Conservation (phyloP, 768 basidiomycete genomes). For the Tylopilus subfusipes region DNA sequence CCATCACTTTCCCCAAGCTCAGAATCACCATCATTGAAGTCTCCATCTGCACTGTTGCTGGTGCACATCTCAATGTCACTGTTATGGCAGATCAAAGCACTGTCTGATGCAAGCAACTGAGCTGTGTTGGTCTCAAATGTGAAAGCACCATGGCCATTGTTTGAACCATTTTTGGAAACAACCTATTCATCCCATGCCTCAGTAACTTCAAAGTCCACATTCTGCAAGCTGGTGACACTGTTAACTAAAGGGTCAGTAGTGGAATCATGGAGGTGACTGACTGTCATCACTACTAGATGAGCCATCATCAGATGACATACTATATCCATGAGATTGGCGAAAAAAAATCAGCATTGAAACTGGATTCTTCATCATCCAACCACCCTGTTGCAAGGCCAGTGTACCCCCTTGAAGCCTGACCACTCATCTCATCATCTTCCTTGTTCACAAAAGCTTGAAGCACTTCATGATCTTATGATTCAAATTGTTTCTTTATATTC, state of each 20-base stretch:
- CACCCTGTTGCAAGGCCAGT: constrained; percentile 70
- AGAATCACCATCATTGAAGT: constrained; percentile 43
- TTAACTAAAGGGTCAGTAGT: constrained; percentile 20
- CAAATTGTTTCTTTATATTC: too few relatives aligned
- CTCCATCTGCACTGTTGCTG: constrained; percentile 32
- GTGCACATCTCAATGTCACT: constrained; percentile 49
- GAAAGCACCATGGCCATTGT: constrained; percentile 46
- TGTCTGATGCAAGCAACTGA: constrained; percentile 47
- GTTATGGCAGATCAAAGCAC: constrained; percentile 46
- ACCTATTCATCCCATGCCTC: constrained; percentile 76
- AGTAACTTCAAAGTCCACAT: constrained; percentile 53
- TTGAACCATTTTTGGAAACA: constrained; percentile 63
- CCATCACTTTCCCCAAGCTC: constrained; percentile 57
- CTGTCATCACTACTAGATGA: constrained; percentile 43
- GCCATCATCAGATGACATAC: constrained; percentile 36
- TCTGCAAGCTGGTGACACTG: constrained; percentile 35
- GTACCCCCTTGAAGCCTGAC: constrained; percentile 40
- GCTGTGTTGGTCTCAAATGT: constrained; percentile 67
- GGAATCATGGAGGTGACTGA: constrained; percentile 41
- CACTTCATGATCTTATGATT: neutral
- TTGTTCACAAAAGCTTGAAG: constrained; percentile 26
- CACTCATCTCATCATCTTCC: constrained; percentile 47
- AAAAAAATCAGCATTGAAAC: constrained; percentile 85
- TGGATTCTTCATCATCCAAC: constrained; percentile 75
- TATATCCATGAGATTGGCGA: constrained; percentile 70